Conservation (phyloP, 495 filamentous ascomycete species). For the Gamarada debralockiae region DNA sequence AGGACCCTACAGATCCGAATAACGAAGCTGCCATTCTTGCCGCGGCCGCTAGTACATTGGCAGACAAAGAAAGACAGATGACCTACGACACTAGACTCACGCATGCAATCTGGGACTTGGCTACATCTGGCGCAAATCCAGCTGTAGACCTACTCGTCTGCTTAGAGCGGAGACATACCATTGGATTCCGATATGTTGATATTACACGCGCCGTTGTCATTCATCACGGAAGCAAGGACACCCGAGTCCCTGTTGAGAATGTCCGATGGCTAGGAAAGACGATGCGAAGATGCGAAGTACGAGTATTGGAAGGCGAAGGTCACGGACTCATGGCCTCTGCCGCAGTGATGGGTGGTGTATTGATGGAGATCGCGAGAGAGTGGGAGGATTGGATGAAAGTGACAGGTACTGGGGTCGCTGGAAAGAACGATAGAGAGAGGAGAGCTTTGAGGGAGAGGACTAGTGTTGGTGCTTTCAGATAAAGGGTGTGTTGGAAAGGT, state of each 20-base stretch:
- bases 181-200: conserved; percentile 96
- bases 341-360: conserved; percentile 81
- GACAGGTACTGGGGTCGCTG: conserved; percentile 8
- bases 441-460: conserved; percentile 23
- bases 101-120: conserved; percentile 90
- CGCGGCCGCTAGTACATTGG: conserved; percentile 43
- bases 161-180: conserved; percentile 83
- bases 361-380: conserved; percentile 90
- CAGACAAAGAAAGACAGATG: conserved; percentile 67
- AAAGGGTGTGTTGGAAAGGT: neutral
- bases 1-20: conserved; percentile 26
- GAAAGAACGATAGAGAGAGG: conserved; percentile 8
- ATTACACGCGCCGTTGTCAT: conserved; percentile 88
- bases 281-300: conserved; percentile 89
- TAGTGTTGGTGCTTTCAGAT: conserved; percentile 27
- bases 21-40: conserved; percentile 33
- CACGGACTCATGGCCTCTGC: conserved; percentile 97
- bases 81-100: conserved; percentile 85
- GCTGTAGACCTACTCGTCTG: conserved; percentile 91
- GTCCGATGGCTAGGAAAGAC: conserved; percentile 90
- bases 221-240: conserved; percentile 89
- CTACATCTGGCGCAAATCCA: conserved; percentile 88
- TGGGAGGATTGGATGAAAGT: conserved; percentile 90
- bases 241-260: conserved; percentile 90
- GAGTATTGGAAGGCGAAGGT: conserved; percentile 86